Evolutionary conservation across 345 rosid species (phyloP), one percentile per base, ranked within the genome.

Genomic region (Linum usitatissimum): DNA sequence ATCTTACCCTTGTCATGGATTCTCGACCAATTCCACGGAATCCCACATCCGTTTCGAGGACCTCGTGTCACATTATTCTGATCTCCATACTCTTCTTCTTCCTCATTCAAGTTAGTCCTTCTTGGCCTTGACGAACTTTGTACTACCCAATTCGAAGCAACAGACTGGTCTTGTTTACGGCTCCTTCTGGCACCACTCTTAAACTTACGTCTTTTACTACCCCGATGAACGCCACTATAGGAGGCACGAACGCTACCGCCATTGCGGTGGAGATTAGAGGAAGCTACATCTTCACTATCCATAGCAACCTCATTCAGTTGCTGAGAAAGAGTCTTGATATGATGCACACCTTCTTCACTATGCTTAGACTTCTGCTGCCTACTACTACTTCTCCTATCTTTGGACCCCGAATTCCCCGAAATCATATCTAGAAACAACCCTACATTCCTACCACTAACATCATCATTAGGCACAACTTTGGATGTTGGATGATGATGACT

Each of bases 1-100:
- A 76, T 94, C 69, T 75, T 88, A 42, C 99, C 86, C 69, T 92
- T 74, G 21, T 86, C 77, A 73, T 94, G 99, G 68, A 94, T 90
- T 67, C 95, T 82, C 6, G 99, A 94, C 99, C 99, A 94, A 66
- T 94, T 94, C 83, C 86, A 94, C 0, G 96, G 97, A 55, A 94
- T 79, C 53, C 99, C 99, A 75, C 99, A 94, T 48, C 95, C 91
- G 62, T 90, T 93, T 72, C 81, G 73, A 1, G 96, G 97, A 73
- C 74, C 92, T 67, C 76, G 68, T 6, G 68, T 71, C 69, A 90
- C 86, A 68, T 23, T 23, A 23, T 78, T 79, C 39, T 64, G 81
- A 31, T 71, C 86, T 53, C 70, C 77, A 63, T 71, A 71, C 18
- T 75, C 87, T 56, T 72, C 78, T 28, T 69, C 86, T 20, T 73